These are phyloP conservation scores for Collybia nuda DNA, from an alignment of 768 basidiomycete genomes.

Conservation along the genomic window DNA sequence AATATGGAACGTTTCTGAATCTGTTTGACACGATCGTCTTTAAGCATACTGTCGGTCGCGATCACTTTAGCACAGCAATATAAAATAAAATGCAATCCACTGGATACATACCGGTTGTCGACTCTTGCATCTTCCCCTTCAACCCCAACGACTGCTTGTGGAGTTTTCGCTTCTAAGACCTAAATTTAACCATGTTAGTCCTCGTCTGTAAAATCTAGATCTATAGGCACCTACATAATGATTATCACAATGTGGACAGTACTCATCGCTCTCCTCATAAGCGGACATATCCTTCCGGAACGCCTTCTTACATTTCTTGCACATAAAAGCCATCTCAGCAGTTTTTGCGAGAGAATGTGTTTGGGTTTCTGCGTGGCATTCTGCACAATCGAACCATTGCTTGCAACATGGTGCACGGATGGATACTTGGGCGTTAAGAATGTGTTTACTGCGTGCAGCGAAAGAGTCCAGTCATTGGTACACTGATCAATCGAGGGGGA, in stretches of 20 bases:
- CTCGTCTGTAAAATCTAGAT: neutral
- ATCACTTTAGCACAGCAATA: too few relatives aligned
- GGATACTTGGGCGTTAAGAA: slow-evolving; percentile 94
- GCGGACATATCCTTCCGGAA: slow-evolving; percentile 92
- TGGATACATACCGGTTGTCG: slow-evolving; percentile 67
- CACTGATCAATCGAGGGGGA: slow-evolving; percentile 16
- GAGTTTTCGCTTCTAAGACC: slow-evolving; percentile 93
- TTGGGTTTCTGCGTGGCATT: slow-evolving; percentile 89
- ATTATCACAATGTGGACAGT: slow-evolving; percentile 97
- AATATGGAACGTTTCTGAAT: slow-evolving; percentile 42
- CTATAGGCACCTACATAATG: slow-evolving; percentile 74
- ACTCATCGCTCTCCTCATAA: slow-evolving; percentile 98
- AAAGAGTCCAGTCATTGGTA: slow-evolving; percentile 18
- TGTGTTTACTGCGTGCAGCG: slow-evolving; percentile 73
- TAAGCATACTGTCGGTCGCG: slow-evolving; percentile 80
- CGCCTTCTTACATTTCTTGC: slow-evolving; percentile 75
- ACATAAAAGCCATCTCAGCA: slow-evolving; percentile 59
- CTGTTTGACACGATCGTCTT: slow-evolving; percentile 76
- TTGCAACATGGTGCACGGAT: slow-evolving; percentile 98
- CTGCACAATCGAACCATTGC: slow-evolving; percentile 95
- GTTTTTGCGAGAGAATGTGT: slow-evolving; percentile 74
- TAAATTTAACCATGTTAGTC: slow-evolving; percentile 24
- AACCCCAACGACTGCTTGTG: slow-evolving; percentile 79
- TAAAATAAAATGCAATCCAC: too few relatives aligned
- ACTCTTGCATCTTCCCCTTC: slow-evolving; percentile 91